Evolutionary conservation across 2,329 filamentous ascomycete genomes (phyloP), one percentile per base, ranked within the genome.

Genomic region (Arthrobotrys entomopaga): DNA sequence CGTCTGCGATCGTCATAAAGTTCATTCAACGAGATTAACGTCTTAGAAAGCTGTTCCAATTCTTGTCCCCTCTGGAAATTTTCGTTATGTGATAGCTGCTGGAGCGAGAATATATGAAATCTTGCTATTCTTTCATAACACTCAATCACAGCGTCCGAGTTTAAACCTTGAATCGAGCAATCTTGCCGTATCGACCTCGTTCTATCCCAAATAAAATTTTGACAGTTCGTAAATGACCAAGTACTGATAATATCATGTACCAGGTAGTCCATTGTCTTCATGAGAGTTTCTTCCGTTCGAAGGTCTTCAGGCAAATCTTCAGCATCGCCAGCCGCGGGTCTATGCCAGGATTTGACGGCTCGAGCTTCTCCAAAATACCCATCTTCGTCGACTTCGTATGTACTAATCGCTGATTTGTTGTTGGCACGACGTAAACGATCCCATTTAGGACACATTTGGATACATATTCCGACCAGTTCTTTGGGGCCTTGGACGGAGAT

Each of bases 291-390:
- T 6, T 87, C 84, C 1, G 88, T 89, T 65, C 88, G 85, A 16
- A 90, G 88, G 77, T 91, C 89, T 84, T 88, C 89, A 1, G 89
- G 89, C 38, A 90, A 81, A 11, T 88, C 88, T 4, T 87, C 86
- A 78, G 90, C 88, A 78, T 89, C 87, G 24, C 89, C 89, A 52
- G 89, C 89, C 38, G 89, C 88, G 24, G 89, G 90, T 53, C 89
- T 85, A 52, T 88, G 88, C 74, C 89, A 83, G 75, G 88, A 87
- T 80, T 90, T 91, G 65, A 90, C 85, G 87, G 90, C 90, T 70
- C 84, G 83, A 46, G 52, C 15, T 61, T 69, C 65, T 13, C 71
- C 71, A 58, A 75, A 75, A 26, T 70, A 70, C 19, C 71, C 71
- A 56, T 70, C 50, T 19, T 75, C 71, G 59, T 75, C 71, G 10